Evolutionary conservation across 2,329 filamentous ascomycete genomes (phyloP).

Genomic region (Fusarium paranaense): DNA sequence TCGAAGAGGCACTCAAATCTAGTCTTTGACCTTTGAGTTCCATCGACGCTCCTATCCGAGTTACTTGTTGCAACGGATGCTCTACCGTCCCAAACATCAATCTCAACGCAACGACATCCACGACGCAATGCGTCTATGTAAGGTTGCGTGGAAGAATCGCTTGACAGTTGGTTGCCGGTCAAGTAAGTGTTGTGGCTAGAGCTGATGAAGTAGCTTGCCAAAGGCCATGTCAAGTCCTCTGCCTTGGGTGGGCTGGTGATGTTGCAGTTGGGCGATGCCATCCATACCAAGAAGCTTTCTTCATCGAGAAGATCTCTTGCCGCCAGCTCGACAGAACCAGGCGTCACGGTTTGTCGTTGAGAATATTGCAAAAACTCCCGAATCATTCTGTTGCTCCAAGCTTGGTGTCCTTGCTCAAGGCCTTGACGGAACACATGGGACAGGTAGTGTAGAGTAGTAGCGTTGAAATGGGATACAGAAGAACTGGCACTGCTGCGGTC

Average conservation of each 20-base stretch:
- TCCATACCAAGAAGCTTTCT: slow-evolving; percentile 64
- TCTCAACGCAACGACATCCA: slow-evolving; percentile 91
- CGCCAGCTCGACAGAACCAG: background rate
- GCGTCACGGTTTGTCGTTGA: background rate
- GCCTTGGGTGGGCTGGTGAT: slow-evolving; percentile 55
- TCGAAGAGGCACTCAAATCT: background rate
- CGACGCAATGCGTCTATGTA: slow-evolving; percentile 87
- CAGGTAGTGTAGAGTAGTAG: background rate
- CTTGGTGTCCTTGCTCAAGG: background rate
- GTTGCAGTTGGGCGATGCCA: slow-evolving; percentile 62
- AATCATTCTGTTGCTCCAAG: background rate
- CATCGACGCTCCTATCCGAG: slow-evolving; percentile 58
- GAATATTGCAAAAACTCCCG: background rate
- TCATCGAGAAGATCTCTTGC: slow-evolving; percentile 53
- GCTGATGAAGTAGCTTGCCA: slow-evolving; percentile 93
- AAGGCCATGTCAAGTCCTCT: slow-evolving; percentile 75
- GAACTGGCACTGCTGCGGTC: background rate
- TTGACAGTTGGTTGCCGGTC: slow-evolving; percentile 87
- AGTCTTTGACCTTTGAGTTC: background rate
- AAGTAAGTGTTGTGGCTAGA: slow-evolving; percentile 97
- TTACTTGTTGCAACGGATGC: slow-evolving; percentile 68
- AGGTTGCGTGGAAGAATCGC: slow-evolving; percentile 85
- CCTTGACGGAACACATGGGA: background rate
- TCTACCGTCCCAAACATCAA: slow-evolving; percentile 94
- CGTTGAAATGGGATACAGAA: background rate